Percentiles rank a stretch among this genome's conserved stretches.
phyloP scores from a whole-genome alignment of 2,329 filamentous ascomycete genomes.

The Dactylonectria estremocensis region DNA sequence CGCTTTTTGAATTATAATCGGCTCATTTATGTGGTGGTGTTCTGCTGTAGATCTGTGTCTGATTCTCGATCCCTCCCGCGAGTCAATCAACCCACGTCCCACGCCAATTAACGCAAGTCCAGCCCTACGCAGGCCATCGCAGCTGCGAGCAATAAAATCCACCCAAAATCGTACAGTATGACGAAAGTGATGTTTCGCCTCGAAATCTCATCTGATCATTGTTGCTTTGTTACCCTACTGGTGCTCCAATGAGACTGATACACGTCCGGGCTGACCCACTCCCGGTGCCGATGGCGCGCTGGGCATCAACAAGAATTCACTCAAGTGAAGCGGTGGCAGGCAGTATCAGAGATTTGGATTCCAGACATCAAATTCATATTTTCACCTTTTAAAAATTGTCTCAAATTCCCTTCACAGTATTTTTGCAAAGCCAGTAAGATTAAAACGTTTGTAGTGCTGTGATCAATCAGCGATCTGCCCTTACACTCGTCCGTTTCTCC shows the following conservation, averaged over 20 bases:
- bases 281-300: conserved; percentile 29
- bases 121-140: conserved; percentile 37
- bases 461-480: not conserved
- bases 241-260: conserved; percentile 48
- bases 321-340: conserved; percentile 31
- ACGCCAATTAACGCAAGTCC: conserved; percentile 12
- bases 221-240: conserved; percentile 23
- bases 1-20: too few relatives aligned
- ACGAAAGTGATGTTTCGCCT: conserved; percentile 31
- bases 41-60: not conserved
- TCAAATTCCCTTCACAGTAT: not conserved
- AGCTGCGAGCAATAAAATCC: conserved; percentile 3
- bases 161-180: conserved; percentile 25
- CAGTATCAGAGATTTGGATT: conserved; percentile 30
- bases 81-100: not conserved
- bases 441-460: not conserved
- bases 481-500: conserved; percentile 22
- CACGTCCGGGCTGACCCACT: conserved; percentile 46
- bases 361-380: not conserved
- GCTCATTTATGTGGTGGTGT: not conserved
- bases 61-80: not conserved
- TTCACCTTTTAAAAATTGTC: too few relatives aligned
- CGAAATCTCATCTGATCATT: conserved; percentile 38
- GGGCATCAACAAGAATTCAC: conserved; percentile 48
- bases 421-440: not conserved